Evolutionary conservation across 768 basidiomycete species (phyloP).

Genomic region (Boletus eberwhitei): DNA sequence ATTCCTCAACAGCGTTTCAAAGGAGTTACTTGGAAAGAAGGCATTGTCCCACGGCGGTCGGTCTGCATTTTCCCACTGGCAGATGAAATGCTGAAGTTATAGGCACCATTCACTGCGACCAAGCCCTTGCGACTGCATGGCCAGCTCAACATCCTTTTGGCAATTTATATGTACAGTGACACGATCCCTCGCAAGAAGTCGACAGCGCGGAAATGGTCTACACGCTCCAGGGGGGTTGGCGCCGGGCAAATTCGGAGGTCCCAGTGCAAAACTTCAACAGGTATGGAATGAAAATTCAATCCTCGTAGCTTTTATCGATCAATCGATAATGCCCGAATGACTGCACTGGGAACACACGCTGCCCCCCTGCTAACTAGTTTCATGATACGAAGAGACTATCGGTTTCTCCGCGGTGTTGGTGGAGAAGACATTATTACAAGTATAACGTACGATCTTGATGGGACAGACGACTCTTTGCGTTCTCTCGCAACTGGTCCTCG

Average conservation of each 20-base stretch:
- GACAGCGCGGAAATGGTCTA: neutral
- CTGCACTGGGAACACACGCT: neutral
- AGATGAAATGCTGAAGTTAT: neutral
- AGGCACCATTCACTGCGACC: neutral
- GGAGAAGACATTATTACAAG: neutral
- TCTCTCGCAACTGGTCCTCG: neutral
- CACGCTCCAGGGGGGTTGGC: neutral
- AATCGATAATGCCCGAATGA: neutral
- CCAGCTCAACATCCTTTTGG: neutral
- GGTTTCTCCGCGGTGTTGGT: neutral
- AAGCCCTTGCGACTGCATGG: neutral
- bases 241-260: neutral
- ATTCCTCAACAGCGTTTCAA: no score
- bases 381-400: neutral
- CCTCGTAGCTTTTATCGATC: neutral
- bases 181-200: no score
- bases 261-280: no score
- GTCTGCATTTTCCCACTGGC: neutral
- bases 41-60: neutral
- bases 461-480: neutral
- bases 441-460: neutral
- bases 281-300: neutral
- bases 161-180: neutral
- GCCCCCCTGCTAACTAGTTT: neutral
- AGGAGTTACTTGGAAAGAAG: no score